Conservation (phyloP, 257 asterid species). For the Fraxinus excelsior region DNA sequence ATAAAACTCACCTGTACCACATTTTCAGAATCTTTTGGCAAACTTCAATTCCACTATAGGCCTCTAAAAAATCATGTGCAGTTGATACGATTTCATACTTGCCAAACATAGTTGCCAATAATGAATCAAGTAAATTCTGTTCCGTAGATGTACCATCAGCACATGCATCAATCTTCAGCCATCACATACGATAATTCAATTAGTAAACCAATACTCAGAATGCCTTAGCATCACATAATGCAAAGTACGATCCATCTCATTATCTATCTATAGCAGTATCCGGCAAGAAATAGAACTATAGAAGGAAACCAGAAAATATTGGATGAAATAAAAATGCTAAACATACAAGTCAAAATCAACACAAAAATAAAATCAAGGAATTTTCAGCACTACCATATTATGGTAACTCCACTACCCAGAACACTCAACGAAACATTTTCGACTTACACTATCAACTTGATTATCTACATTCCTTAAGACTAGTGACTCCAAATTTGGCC, state of each 20-base stretch:
- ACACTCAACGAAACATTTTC: neutral
- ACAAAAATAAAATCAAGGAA: neutral
- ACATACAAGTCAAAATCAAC: neutral
- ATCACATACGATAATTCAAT: conserved; percentile 17
- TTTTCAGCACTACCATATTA: neutral
- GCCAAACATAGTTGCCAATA: conserved; percentile 51
- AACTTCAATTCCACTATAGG: conserved; percentile 55
- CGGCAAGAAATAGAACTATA: neutral
- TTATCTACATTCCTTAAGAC: neutral
- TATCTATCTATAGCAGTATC: neutral
- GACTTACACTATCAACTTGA: neutral
- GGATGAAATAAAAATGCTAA: neutral
- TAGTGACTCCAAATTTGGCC: neutral
- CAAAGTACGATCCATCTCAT: conserved; percentile 2
- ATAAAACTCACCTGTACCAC: conserved; percentile 61
- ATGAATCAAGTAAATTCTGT: conserved; percentile 54
- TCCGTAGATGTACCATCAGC: conserved; percentile 42
- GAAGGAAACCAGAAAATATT: conserved; percentile 7
- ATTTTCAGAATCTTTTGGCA: conserved; percentile 53
- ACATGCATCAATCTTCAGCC: conserved; percentile 55
- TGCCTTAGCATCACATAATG: neutral
- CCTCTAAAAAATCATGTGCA: conserved; percentile 67
- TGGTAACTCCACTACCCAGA: neutral
- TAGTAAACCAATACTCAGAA: conserved; percentile 7
- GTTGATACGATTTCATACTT: conserved; percentile 52